Percentiles rank a stretch among this genome's conserved stretches.
phyloP scores from a whole-genome alignment of 2,329 filamentous ascomycete species.

The Xylaria polymorpha region DNA sequence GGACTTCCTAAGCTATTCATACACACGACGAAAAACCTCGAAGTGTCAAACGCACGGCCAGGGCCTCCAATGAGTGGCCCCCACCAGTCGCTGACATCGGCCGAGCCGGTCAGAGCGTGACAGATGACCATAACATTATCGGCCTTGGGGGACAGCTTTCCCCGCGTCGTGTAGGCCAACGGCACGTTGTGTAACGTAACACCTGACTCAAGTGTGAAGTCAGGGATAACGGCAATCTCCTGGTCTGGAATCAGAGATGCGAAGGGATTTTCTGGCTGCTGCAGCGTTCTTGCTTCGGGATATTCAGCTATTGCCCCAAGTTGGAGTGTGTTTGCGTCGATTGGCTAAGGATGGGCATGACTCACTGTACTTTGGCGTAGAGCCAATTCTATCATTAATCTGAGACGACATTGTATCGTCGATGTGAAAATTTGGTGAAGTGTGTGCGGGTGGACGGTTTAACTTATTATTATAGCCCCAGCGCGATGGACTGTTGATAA shows the following conservation, averaged over 20 bases:
- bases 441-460: constrained; percentile 6
- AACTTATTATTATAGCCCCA: constrained; percentile 4
- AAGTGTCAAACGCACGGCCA: constrained; percentile 82
- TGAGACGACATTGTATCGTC: constrained; percentile 43
- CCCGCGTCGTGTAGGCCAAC: constrained; percentile 74
- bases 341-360: constrained; percentile 27
- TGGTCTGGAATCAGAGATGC: constrained; percentile 88
- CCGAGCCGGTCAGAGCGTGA: constrained; percentile 86
- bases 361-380: constrained; percentile 51
- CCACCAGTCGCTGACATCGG: constrained; percentile 91
- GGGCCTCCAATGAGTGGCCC: constrained; percentile 82
- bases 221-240: constrained; percentile 84
- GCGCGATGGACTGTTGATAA: constrained; percentile 5
- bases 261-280: constrained; percentile 93
- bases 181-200: constrained; percentile 82
- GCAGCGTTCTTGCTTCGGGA: constrained; percentile 71
- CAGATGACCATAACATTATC: constrained; percentile 82
- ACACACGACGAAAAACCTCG: constrained; percentile 85
- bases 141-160: constrained; percentile 66
- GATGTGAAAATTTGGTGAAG: neutral
- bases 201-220: constrained; percentile 93
- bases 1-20: constrained; percentile 88
- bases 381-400: constrained; percentile 36
- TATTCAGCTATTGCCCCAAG: constrained; percentile 68
- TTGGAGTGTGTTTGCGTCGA: neutral